These are phyloP conservation scores for Xylogone sp. DNA, from an alignment of 2,329 filamentous ascomycete genomes.

Conservation along the genomic window DNA sequence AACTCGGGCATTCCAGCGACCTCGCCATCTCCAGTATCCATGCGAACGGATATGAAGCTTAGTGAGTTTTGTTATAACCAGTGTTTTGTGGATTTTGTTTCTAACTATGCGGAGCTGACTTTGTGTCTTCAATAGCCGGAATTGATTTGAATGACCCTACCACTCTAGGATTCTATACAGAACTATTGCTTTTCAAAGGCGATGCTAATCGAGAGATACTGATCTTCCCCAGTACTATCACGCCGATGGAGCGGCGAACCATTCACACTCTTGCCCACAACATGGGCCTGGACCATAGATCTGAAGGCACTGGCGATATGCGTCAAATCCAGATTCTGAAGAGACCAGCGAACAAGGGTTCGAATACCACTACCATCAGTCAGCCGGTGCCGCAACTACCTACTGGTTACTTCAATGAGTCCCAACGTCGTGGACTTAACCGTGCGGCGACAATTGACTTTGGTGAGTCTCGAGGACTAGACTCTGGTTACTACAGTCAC, in stretches of 20 bases:
- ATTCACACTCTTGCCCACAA: conserved; percentile 95
- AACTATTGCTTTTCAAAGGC: conserved; percentile 84
- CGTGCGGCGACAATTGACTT: conserved; percentile 98
- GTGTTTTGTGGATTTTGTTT: neutral
- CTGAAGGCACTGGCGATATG: conserved; percentile 81
- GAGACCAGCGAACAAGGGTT: conserved; percentile 30
- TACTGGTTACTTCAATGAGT: conserved; percentile 61
- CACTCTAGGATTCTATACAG: conserved; percentile 84
- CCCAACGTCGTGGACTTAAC: conserved; percentile 79
- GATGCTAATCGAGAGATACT: conserved; percentile 73
- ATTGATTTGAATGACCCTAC: conserved; percentile 89
- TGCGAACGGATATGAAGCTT: conserved; percentile 14
- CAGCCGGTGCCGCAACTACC: conserved; percentile 35
- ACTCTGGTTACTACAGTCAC: conserved; percentile 58
- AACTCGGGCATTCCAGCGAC: conserved; percentile 53
- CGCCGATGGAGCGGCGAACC: conserved; percentile 79
- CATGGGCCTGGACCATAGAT: conserved; percentile 87
- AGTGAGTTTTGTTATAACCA: conserved; percentile 2
- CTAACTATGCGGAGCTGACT: conserved; percentile 41
- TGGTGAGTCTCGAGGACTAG: conserved; percentile 68
- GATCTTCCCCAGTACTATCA: conserved; percentile 76
- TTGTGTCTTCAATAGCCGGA: conserved; percentile 42
- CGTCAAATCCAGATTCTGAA: conserved; percentile 90
- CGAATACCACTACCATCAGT: conserved; percentile 11
- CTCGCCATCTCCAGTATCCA: conserved; percentile 27